Conservation (phyloP, 495 filamentous ascomycete genomes). For the Daldinia loculata region DNA sequence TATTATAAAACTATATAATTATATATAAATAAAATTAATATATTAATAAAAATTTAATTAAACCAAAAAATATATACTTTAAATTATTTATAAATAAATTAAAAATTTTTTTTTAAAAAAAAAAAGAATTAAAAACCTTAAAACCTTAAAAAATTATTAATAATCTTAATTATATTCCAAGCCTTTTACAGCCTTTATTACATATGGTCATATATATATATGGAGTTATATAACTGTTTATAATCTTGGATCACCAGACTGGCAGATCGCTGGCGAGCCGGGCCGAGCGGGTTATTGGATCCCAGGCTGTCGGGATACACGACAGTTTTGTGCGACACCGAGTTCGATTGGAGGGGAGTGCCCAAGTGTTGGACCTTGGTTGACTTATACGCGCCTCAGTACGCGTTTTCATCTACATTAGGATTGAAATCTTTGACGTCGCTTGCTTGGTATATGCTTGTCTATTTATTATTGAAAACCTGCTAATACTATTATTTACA, state of each 20-base stretch:
- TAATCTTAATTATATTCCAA: too few relatives aligned
- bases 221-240: not conserved
- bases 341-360: not conserved
- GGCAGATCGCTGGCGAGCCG: not conserved
- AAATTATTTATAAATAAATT: too few relatives aligned
- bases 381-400: not conserved
- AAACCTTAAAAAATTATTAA: too few relatives aligned
- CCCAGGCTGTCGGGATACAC: not conserved
- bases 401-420: not conserved
- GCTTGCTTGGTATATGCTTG: not conserved
- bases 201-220: not conserved
- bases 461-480: not conserved
- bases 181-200: too few relatives aligned
- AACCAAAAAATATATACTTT: too few relatives aligned
- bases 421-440: not conserved
- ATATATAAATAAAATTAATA: too few relatives aligned
- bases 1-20: too few relatives aligned
- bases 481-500: not conserved
- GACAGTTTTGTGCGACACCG: not conserved
- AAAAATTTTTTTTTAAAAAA: too few relatives aligned
- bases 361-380: not conserved
- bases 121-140: too few relatives aligned
- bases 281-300: not conserved
- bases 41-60: too few relatives aligned
- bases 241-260: slow-evolving; percentile 4